A percentile compares a stretch with the other conserved stretches of the same genome.
These are phyloP conservation scores for Bipolaris zeicola DNA, from an alignment of 2,329 filamentous ascomycete genomes.

Conservation along the genomic window DNA sequence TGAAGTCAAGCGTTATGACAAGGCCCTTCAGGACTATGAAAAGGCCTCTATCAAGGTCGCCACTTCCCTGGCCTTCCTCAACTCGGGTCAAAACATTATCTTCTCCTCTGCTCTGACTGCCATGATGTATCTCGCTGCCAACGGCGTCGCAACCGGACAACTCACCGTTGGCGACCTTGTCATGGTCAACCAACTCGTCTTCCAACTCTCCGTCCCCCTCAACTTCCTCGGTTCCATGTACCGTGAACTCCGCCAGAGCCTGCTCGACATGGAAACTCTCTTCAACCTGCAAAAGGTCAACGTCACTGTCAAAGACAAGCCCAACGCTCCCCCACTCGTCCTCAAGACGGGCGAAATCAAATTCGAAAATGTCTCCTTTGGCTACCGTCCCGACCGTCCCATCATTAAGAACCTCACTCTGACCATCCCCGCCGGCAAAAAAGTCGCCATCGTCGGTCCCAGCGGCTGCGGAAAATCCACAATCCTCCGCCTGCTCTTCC, in stretches of 20 bases:
- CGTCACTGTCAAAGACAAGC: slow-evolving; percentile 78
- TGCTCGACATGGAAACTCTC: slow-evolving; percentile 97
- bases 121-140: slow-evolving; percentile 97
- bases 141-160: slow-evolving; percentile 79
- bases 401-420: slow-evolving; percentile 85
- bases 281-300: slow-evolving; percentile 98
- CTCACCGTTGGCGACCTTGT: slow-evolving; percentile 95
- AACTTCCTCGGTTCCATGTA: slow-evolving; percentile 99
- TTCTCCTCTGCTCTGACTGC: slow-evolving; percentile 91
- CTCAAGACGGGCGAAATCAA: slow-evolving; percentile 85
- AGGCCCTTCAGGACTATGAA: slow-evolving; percentile 84
- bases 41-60: slow-evolving; percentile 95
- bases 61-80: slow-evolving; percentile 89
- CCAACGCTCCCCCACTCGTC: slow-evolving; percentile 72
- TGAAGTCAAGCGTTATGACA: slow-evolving; percentile 88
- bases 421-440: slow-evolving; percentile 93
- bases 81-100: slow-evolving; percentile 95
- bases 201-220: slow-evolving; percentile 93
- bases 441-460: slow-evolving; percentile 92
- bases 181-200: slow-evolving; percentile 98
- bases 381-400: slow-evolving; percentile 83
- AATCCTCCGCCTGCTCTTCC: slow-evolving; percentile 85
- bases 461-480: slow-evolving; percentile 97
- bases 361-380: slow-evolving; percentile 95
- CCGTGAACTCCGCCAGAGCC: slow-evolving; percentile 88